Conservation (phyloP, 257 asterid genomes). For the Solanum raphanifolium region DNA sequence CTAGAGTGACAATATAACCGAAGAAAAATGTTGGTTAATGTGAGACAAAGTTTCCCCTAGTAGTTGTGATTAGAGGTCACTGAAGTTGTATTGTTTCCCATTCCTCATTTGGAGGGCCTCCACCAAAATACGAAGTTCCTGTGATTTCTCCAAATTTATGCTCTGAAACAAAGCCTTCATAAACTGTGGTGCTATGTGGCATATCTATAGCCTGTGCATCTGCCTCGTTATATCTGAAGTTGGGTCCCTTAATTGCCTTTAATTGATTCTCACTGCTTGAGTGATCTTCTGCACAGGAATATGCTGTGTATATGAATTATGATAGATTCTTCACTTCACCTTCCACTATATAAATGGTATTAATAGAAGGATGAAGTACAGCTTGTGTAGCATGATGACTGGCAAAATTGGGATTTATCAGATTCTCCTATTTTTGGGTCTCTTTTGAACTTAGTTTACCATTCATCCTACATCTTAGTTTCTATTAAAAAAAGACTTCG, state of each 20-base stretch:
- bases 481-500: background rate
- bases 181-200: background rate
- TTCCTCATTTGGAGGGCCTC: background rate
- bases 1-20: background rate
- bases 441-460: background rate
- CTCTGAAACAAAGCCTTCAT: background rate
- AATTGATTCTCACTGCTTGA: background rate
- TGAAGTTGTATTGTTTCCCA: background rate
- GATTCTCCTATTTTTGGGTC: background rate
- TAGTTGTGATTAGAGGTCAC: background rate
- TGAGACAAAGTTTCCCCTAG: background rate
- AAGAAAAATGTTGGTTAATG: background rate
- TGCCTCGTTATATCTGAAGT: background rate
- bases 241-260: background rate
- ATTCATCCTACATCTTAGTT: background rate
- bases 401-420: background rate
- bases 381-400: background rate
- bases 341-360: background rate
- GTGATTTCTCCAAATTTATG: background rate
- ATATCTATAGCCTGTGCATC: background rate
- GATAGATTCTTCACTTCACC: background rate
- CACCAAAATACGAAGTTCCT: background rate
- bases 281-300: background rate
- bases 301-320: background rate
- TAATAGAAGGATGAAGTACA: background rate